These are phyloP conservation scores for Cylindrotheca fusiformis DNA, from an alignment of 108 stramenopile genomes.

Conservation along the genomic window DNA sequence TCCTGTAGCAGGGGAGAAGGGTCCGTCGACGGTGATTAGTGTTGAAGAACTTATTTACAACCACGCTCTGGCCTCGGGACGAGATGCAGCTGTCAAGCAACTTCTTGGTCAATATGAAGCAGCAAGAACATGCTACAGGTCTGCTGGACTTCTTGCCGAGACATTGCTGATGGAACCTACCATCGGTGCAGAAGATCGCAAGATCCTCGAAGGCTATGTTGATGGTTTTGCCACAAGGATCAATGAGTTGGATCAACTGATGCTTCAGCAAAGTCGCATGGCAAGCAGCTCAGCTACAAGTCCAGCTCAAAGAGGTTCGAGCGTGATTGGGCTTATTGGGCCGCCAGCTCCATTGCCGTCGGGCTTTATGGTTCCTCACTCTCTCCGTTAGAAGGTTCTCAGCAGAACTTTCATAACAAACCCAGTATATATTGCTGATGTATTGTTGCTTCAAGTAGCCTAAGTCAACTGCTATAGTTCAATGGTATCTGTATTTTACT, in stretches of 20 bases:
- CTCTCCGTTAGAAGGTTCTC: too few relatives aligned
- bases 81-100: conserved; percentile 85
- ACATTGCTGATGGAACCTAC: conserved; percentile 84
- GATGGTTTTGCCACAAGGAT: conserved; percentile 83
- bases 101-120: conserved; percentile 79
- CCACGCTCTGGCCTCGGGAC: conserved; percentile 75
- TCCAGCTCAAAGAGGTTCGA: conserved; percentile 20
- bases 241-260: conserved; percentile 66
- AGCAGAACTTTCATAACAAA: too few relatives aligned
- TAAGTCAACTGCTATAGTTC: too few relatives aligned
- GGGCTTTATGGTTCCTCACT: background rate
- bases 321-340: conserved; percentile 39
- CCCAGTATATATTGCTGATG: too few relatives aligned
- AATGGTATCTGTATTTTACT: too few relatives aligned
- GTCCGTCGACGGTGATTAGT: conserved; percentile 16
- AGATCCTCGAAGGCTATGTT: conserved; percentile 75
- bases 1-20: conserved; percentile 7
- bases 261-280: conserved; percentile 58
- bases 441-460: too few relatives aligned
- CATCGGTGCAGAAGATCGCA: conserved; percentile 66
- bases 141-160: conserved; percentile 81
- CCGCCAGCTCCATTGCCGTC: conserved; percentile 3
- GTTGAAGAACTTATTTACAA: conserved; percentile 88
- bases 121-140: conserved; percentile 78
- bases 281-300: conserved; percentile 11